phyloP scores from a whole-genome alignment of 2,329 filamentous ascomycete genomes.

The Pseudogymnoascus sp. region DNA sequence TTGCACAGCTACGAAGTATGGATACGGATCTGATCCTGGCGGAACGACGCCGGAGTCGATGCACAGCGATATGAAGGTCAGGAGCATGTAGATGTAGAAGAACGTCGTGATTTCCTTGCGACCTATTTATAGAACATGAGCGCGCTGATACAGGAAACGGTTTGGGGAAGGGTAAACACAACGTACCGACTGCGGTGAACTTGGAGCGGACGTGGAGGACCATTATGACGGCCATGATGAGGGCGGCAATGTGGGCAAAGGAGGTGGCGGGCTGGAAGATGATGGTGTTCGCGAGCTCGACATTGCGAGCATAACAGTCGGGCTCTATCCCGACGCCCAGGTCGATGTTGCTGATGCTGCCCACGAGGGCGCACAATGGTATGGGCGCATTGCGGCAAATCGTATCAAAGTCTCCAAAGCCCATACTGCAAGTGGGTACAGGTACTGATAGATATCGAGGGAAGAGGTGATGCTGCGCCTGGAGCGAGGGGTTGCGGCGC shows the following conservation, averaged over 20 bases:
- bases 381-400: constrained; percentile 82
- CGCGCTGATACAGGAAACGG: neutral
- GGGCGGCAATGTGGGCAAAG: constrained; percentile 83
- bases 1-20: constrained; percentile 87
- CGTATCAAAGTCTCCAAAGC: constrained; percentile 81
- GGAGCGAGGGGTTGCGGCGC: constrained; percentile 8
- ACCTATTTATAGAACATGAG: constrained; percentile 32
- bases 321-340: constrained; percentile 73
- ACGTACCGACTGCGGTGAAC: constrained; percentile 91
- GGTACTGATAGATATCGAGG: neutral
- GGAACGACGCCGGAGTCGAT: constrained; percentile 91
- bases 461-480: neutral
- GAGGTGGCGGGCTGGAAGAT: constrained; percentile 92
- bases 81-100: constrained; percentile 92
- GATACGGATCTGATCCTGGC: constrained; percentile 69
- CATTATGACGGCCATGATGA: constrained; percentile 95
- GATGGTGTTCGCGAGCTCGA: constrained; percentile 95
- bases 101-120: constrained; percentile 72
- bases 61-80: constrained; percentile 81
- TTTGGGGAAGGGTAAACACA: constrained; percentile 1
- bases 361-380: constrained; percentile 80
- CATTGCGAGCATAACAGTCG: constrained; percentile 86
- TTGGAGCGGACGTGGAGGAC: constrained; percentile 94
- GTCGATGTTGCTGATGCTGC: constrained; percentile 61
- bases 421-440: constrained; percentile 49